Percentiles rank a stretch among this genome's conserved stretches.
These are phyloP conservation scores for Entoloma clypeatum DNA, from an alignment of 1,284 basidiomycete species.

Conservation along the genomic window DNA sequence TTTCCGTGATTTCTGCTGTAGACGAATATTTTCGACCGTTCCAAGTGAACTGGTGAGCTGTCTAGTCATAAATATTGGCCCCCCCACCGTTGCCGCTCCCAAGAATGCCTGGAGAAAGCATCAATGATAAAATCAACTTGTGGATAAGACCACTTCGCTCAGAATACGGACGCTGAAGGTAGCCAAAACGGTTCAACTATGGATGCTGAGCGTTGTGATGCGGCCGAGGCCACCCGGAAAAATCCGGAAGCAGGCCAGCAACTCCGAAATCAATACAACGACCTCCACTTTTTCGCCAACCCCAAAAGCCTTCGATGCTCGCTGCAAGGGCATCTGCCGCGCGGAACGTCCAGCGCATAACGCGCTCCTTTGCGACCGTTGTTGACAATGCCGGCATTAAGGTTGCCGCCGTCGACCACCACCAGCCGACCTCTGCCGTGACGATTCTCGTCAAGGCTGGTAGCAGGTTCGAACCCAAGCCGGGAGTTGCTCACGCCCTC, in stretches of 20 bases:
- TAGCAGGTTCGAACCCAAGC: conserved; percentile 79
- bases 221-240: conserved; percentile 17
- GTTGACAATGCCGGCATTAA: conserved; percentile 78
- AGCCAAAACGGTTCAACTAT: neutral
- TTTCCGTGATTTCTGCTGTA: too few relatives aligned
- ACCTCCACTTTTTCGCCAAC: conserved; percentile 10
- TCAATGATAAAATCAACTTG: too few relatives aligned
- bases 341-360: conserved; percentile 52
- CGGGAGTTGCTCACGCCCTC: conserved; percentile 86
- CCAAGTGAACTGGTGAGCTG: too few relatives aligned
- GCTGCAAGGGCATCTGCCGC: conserved; percentile 55
- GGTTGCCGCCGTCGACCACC: conserved; percentile 79
- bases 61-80: too few relatives aligned
- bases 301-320: conserved; percentile 44
- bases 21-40: too few relatives aligned
- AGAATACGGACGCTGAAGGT: too few relatives aligned
- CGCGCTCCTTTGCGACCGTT: conserved; percentile 75
- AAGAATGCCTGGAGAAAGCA: too few relatives aligned
- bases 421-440: conserved; percentile 78
- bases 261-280: conserved; percentile 24
- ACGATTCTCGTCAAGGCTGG: conserved; percentile 92
- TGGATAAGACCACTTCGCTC: too few relatives aligned
- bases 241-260: conserved; percentile 22
- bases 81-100: too few relatives aligned
- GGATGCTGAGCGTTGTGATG: neutral